phyloP scores from a whole-genome alignment of 768 basidiomycete genomes.

The Termitomyces bulborhizus region DNA sequence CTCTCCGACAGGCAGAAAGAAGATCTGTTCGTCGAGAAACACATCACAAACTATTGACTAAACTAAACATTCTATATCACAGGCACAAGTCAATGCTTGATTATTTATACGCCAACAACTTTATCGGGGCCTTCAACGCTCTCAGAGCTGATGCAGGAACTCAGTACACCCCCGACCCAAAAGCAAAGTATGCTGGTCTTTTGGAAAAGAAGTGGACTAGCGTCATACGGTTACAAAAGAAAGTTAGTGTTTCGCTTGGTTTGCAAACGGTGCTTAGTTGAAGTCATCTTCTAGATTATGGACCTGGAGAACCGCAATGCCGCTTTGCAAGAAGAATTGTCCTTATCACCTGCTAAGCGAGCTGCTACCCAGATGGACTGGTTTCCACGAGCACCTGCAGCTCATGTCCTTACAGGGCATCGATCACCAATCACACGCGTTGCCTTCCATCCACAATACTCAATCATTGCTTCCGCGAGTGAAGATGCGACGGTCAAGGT shows the following conservation, averaged over 20 bases:
- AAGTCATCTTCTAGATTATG: slow-evolving; percentile 63
- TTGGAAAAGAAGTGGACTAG: slow-evolving; percentile 98
- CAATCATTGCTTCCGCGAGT: slow-evolving; percentile 76
- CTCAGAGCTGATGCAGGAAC: slow-evolving; percentile 47
- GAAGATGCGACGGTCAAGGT: slow-evolving; percentile 89
- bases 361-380: slow-evolving; percentile 72
- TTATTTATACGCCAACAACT: slow-evolving; percentile 65
- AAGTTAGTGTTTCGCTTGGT: slow-evolving; percentile 40
- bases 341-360: slow-evolving; percentile 42
- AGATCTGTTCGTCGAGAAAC: slow-evolving; percentile 21
- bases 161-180: slow-evolving; percentile 77
- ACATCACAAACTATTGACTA: background rate
- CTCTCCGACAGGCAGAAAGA: slow-evolving; percentile 27
- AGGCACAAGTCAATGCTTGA: slow-evolving; percentile 81
- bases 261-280: background rate
- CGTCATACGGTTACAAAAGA: slow-evolving; percentile 93
- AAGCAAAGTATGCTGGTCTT: slow-evolving; percentile 79
- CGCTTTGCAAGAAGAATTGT: slow-evolving; percentile 66
- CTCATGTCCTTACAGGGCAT: slow-evolving; percentile 72
- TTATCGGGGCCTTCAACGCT: slow-evolving; percentile 55
- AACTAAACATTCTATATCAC: slow-evolving; percentile 8
- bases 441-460: slow-evolving; percentile 84
- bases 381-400: slow-evolving; percentile 82
- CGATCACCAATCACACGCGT: slow-evolving; percentile 71
- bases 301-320: slow-evolving; percentile 85